These are phyloP conservation scores for Verticillium zaregamsianum DNA, from an alignment of 2,329 filamentous ascomycete genomes.

Conservation along the genomic window DNA sequence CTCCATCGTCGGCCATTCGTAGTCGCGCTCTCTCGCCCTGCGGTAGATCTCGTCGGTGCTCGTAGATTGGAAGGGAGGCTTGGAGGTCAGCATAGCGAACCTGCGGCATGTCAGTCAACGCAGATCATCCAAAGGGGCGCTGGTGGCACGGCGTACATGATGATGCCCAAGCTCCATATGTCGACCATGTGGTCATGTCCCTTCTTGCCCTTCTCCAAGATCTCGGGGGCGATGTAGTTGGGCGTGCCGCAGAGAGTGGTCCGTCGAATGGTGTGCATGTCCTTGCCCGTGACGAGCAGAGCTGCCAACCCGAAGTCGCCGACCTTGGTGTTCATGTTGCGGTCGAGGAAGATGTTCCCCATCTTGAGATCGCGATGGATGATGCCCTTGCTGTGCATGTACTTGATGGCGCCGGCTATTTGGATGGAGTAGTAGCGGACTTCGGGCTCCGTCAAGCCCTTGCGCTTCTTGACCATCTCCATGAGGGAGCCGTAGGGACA, in stretches of 20 bases:
- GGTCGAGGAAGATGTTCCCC: constrained; percentile 94
- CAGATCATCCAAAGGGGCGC: not conserved
- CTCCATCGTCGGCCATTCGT: constrained; percentile 71
- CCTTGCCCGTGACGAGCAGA: constrained; percentile 83
- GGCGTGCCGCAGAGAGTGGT: constrained; percentile 96
- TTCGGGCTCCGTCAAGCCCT: constrained; percentile 87
- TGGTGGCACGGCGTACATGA: constrained; percentile 61
- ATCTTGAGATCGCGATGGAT: constrained; percentile 97
- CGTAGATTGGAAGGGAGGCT: constrained; percentile 91
- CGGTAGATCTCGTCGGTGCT: constrained; percentile 84
- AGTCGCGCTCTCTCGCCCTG: constrained; percentile 66
- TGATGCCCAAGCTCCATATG: constrained; percentile 96
- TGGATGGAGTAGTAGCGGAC: constrained; percentile 92
- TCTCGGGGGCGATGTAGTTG: constrained; percentile 97
- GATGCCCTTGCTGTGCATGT: constrained; percentile 92
- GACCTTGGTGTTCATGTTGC: constrained; percentile 95
- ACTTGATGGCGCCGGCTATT: constrained; percentile 95
- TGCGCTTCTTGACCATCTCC: constrained; percentile 94
- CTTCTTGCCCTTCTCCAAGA: constrained; percentile 87
- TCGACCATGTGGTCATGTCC: constrained; percentile 98
- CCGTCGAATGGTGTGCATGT: constrained; percentile 77
- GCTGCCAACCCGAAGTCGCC: constrained; percentile 96
- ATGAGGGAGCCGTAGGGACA: constrained; percentile 95
- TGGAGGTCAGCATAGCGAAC: constrained; percentile 95
- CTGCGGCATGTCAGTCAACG: constrained; percentile 35